These are phyloP conservation scores for Solanum chaucha DNA, from an alignment of 257 asterid species.

Conservation along the genomic window DNA sequence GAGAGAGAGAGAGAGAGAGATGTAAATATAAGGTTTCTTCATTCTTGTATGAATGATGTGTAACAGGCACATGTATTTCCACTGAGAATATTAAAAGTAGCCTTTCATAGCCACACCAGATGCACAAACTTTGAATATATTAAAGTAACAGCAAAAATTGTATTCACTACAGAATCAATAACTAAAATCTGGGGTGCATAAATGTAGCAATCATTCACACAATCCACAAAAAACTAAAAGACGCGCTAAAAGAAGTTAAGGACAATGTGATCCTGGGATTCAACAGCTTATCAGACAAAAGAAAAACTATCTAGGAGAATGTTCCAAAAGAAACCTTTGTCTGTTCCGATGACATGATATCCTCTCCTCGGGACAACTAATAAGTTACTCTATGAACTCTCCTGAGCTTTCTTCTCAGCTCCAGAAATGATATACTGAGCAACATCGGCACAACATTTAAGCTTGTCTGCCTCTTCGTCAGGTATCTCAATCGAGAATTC, in stretches of 20 bases:
- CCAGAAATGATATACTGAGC: too few species aligned
- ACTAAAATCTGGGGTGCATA: not conserved
- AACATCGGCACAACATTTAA: too few species aligned
- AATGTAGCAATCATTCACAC: not conserved
- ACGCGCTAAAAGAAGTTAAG: not conserved
- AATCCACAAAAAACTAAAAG: not conserved
- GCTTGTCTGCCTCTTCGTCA: too few species aligned
- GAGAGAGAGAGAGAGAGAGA: constrained; percentile 6
- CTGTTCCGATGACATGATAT: too few species aligned
- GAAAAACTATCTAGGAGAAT: too few species aligned
- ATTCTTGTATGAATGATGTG: not conserved
- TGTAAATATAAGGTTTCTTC: not conserved
- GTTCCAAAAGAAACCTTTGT: too few species aligned
- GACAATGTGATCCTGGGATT: too few species aligned
- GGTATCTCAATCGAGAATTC: too few species aligned
- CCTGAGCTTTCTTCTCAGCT: too few species aligned
- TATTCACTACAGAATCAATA: not conserved
- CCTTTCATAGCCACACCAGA: not conserved
- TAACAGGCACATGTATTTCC: not conserved
- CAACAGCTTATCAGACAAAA: too few species aligned
- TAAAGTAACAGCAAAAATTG: not conserved
- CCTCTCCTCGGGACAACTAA: too few species aligned
- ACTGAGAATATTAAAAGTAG: not conserved
- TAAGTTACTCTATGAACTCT: too few species aligned
- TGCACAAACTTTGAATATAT: not conserved